Conservation (phyloP, 164 flowering plant species). For the Vitis rupestris region DNA sequence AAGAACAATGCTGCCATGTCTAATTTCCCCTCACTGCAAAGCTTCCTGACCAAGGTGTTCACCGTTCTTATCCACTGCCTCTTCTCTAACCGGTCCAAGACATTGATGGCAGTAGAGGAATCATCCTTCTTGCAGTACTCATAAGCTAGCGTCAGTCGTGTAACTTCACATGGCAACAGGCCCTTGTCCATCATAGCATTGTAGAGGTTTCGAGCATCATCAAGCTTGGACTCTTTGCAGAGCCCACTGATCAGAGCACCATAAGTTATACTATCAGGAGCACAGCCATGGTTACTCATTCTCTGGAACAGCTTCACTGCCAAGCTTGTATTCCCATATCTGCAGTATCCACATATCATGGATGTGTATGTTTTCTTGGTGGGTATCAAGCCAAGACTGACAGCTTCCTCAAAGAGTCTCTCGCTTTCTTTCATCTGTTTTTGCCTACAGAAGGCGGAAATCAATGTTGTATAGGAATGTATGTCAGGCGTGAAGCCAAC, state of each 20-base stretch:
- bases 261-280: slow-evolving; percentile 72
- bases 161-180: slow-evolving; percentile 83
- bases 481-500: slow-evolving; percentile 66
- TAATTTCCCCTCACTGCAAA: slow-evolving; percentile 70
- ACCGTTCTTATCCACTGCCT: slow-evolving; percentile 71
- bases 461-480: slow-evolving; percentile 59
- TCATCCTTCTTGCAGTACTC: slow-evolving; percentile 77
- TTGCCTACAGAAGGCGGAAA: slow-evolving; percentile 66
- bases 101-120: slow-evolving; percentile 45
- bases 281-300: slow-evolving; percentile 61
- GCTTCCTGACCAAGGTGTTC: slow-evolving; percentile 76
- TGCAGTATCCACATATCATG: slow-evolving; percentile 76
- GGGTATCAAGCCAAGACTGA: slow-evolving; percentile 56
- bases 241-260: slow-evolving; percentile 92
- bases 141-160: slow-evolving; percentile 75
- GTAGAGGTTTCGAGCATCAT: slow-evolving; percentile 61
- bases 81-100: slow-evolving; percentile 67
- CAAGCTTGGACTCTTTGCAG: slow-evolving; percentile 70
- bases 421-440: slow-evolving; percentile 62
- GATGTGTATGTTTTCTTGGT: slow-evolving; percentile 85
- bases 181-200: slow-evolving; percentile 77
- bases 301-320: slow-evolving; percentile 52
- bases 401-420: slow-evolving; percentile 56
- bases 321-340: slow-evolving; percentile 39
- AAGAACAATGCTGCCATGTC: slow-evolving; percentile 70